Evolutionary conservation across 129 eudicot genomes (phyloP).

Genomic region (Helichrysum umbraculigerum): DNA sequence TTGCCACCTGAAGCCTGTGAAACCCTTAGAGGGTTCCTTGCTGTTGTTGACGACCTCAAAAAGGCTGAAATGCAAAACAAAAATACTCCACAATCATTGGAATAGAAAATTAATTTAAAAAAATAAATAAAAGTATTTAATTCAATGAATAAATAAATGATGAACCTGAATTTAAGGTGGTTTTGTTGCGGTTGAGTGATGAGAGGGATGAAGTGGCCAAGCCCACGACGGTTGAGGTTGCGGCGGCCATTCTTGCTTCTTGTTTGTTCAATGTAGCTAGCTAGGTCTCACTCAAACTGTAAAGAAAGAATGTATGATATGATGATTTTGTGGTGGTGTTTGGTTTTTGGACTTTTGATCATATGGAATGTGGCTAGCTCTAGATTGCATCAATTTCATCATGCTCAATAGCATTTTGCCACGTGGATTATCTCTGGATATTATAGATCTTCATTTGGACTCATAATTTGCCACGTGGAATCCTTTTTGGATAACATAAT

Average conservation of each 20-base stretch:
- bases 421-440: conserved; percentile 66
- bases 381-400: conserved; percentile 44
- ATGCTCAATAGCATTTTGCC: conserved; percentile 56
- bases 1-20: conserved; percentile 61
- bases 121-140: neutral
- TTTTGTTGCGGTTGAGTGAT: conserved; percentile 37
- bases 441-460: conserved; percentile 26
- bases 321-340: neutral
- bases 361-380: conserved; percentile 33
- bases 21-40: conserved; percentile 68
- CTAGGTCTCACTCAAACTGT: too few species aligned
- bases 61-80: conserved; percentile 48
- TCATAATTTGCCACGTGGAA: conserved; percentile 25
- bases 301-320: too few species aligned
- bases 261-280: too few species aligned
- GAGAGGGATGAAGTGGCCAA: conserved; percentile 71
- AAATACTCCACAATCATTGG: neutral
- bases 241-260: conserved; percentile 56
- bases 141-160: neutral
- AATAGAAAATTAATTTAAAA: neutral
- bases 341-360: conserved; percentile 25
- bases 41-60: conserved; percentile 43
- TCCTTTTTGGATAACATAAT: conserved; percentile 28
- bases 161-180: conserved; percentile 56
- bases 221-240: conserved; percentile 72